Conservation (phyloP, 2,329 filamentous ascomycete genomes). For the Diplodia intermedia region DNA sequence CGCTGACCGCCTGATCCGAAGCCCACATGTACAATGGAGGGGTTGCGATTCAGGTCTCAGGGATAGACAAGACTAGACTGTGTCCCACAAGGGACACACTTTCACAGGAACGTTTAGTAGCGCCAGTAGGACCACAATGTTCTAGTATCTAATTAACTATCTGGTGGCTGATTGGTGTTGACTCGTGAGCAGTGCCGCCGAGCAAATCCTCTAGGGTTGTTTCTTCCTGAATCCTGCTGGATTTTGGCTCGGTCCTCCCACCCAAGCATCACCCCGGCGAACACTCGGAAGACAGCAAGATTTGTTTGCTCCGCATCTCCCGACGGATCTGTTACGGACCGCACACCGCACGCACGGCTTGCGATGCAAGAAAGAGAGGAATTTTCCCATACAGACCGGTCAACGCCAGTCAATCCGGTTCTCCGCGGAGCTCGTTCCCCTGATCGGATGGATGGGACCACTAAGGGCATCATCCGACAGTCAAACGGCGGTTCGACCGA, state of each 20-base stretch:
- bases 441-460: neutral
- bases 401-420: neutral
- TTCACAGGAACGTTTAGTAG: neutral
- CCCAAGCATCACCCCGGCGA: conserved; percentile 3
- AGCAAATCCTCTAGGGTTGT: neutral
- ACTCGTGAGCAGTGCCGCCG: neutral
- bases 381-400: neutral
- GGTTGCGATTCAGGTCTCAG: neutral
- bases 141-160: neutral
- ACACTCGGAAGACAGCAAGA: conserved; percentile 13
- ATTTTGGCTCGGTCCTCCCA: neutral
- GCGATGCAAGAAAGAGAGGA: neutral
- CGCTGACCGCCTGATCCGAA: neutral
- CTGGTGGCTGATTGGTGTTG: neutral
- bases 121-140: neutral
- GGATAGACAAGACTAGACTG: neutral
- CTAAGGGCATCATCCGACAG: neutral
- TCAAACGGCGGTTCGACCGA: neutral
- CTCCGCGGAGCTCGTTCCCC: neutral
- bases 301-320: neutral
- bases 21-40: neutral
- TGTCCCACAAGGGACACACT: neutral
- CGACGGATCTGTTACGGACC: neutral
- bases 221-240: neutral
- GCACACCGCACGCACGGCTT: neutral